Evolutionary conservation across 2,329 filamentous ascomycete genomes (phyloP).

Genomic region (Microthyrium microscopicum): DNA sequence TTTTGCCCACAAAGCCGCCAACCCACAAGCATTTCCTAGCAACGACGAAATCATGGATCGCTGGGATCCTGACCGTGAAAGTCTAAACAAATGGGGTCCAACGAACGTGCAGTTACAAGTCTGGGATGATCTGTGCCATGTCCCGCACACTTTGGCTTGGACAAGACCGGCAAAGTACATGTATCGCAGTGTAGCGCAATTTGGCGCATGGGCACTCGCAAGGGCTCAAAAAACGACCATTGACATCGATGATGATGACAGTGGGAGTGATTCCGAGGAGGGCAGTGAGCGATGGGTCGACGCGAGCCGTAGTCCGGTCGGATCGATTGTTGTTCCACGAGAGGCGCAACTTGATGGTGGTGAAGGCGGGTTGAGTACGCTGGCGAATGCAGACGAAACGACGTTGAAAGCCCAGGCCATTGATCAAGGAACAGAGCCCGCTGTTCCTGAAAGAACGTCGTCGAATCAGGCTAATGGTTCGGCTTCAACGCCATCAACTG

Average conservation of each 20-base stretch:
- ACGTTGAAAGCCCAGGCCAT: too few relatives aligned
- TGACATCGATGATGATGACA: conserved; percentile 64
- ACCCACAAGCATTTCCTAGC: conserved; percentile 62
- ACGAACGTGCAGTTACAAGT: conserved; percentile 90
- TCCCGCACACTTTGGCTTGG: conserved; percentile 83
- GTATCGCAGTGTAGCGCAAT: conserved; percentile 84
- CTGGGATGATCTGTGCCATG: conserved; percentile 91
- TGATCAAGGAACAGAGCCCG: too few relatives aligned
- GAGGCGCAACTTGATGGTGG: too few relatives aligned
- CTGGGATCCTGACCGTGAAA: conserved; percentile 36
- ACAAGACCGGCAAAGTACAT: conserved; percentile 93
- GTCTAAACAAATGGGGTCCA: conserved; percentile 51
- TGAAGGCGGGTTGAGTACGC: too few relatives aligned
- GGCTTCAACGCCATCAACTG: too few relatives aligned
- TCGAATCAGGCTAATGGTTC: too few relatives aligned
- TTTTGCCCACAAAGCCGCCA: conserved; percentile 81
- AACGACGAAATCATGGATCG: conserved; percentile 39
- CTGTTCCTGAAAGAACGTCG: too few relatives aligned
- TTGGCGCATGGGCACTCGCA: conserved; percentile 80
- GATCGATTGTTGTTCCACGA: too few relatives aligned
- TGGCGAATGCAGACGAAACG: too few relatives aligned
- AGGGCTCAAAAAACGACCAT: conserved; percentile 65
- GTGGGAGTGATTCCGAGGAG: conserved; percentile 18
- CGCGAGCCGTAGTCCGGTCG: too few relatives aligned
- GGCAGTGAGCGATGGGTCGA: not conserved